A percentile compares a stretch with the other conserved stretches of the same genome.
Evolutionary conservation across 768 basidiomycete species (phyloP).

Genomic region (Phanerochaete carnosa): DNA sequence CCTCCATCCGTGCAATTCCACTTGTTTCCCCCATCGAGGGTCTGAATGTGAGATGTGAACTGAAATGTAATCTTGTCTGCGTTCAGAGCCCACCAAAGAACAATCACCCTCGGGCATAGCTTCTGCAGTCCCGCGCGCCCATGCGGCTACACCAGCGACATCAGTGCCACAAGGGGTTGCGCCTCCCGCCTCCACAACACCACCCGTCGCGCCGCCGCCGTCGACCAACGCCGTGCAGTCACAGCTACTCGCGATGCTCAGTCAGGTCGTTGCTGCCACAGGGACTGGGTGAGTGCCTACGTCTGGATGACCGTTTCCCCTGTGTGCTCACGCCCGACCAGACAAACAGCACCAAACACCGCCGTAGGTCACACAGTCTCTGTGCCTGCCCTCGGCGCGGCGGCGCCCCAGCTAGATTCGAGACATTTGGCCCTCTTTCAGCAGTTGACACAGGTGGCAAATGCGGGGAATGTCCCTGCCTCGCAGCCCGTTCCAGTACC

Average conservation of each 20-base stretch:
- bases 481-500: constrained; percentile 23
- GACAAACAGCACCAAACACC: constrained; percentile 64
- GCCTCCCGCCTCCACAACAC: constrained; percentile 10
- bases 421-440: constrained; percentile 71
- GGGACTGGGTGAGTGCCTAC: constrained; percentile 35
- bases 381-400: constrained; percentile 26
- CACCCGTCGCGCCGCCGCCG: constrained; percentile 28
- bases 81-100: constrained; percentile 39
- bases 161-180: constrained; percentile 15
- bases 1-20: constrained; percentile 65
- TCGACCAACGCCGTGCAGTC: constrained; percentile 49
- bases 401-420: constrained; percentile 39
- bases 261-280: constrained; percentile 49
- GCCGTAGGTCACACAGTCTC: constrained; percentile 29
- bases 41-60: constrained; percentile 56
- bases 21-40: constrained; percentile 44
- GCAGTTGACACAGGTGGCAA: constrained; percentile 66
- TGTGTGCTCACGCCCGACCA: constrained; percentile 23
- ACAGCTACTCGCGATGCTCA: constrained; percentile 64
- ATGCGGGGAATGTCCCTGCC: constrained; percentile 24
- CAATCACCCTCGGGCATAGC: constrained; percentile 12
- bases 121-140: constrained; percentile 18
- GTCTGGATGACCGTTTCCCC: not conserved
- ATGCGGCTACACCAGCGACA: constrained; percentile 15
- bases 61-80: constrained; percentile 69